Conservation (phyloP, 2,329 filamentous ascomycete genomes). For the Lasiodiplodia sp. region DNA sequence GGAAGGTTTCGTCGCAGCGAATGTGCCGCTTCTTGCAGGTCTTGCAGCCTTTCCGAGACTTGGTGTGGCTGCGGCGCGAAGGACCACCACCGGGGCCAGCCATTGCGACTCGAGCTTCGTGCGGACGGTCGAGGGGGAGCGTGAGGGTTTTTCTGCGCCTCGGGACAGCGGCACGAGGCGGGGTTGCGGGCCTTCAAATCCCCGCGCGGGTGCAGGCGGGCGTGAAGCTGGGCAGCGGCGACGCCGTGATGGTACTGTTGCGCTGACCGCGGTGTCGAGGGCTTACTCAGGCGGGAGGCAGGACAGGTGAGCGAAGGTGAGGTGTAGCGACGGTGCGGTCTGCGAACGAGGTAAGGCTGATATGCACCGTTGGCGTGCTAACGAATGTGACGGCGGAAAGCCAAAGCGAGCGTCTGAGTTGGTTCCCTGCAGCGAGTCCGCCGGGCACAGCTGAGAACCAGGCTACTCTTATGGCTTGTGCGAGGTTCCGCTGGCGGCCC, state of each 20-base stretch:
- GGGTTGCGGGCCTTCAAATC: constrained; percentile 22
- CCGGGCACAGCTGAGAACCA: constrained; percentile 43
- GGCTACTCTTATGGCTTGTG: constrained; percentile 37
- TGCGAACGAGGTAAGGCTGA: constrained; percentile 30
- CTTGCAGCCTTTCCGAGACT: constrained; percentile 97
- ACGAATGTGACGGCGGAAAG: constrained; percentile 44
- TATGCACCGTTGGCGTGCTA: constrained; percentile 29
- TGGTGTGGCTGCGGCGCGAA: constrained; percentile 91
- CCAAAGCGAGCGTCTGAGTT: constrained; percentile 39
- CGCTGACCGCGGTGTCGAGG: constrained; percentile 11
- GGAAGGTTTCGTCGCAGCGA: constrained; percentile 95
- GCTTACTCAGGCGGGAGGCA: constrained; percentile 20
- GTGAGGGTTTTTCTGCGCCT: constrained; percentile 16
- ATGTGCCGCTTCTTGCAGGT: constrained; percentile 98
- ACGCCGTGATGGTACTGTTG: constrained; percentile 24
- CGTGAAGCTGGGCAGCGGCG: constrained; percentile 23
- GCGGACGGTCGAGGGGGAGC: constrained; percentile 21
- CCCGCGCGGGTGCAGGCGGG: constrained; percentile 12
- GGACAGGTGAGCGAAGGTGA: constrained; percentile 20
- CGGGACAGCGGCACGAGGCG: constrained; percentile 21
- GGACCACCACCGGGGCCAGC: constrained; percentile 94
- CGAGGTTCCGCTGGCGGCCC: constrained; percentile 29
- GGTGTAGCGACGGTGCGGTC: constrained; percentile 16
- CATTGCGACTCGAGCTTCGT: constrained; percentile 61
- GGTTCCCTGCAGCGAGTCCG: constrained; percentile 39